Conservation (phyloP, 2,329 filamentous ascomycete species). For the Diaporthe helianthi region DNA sequence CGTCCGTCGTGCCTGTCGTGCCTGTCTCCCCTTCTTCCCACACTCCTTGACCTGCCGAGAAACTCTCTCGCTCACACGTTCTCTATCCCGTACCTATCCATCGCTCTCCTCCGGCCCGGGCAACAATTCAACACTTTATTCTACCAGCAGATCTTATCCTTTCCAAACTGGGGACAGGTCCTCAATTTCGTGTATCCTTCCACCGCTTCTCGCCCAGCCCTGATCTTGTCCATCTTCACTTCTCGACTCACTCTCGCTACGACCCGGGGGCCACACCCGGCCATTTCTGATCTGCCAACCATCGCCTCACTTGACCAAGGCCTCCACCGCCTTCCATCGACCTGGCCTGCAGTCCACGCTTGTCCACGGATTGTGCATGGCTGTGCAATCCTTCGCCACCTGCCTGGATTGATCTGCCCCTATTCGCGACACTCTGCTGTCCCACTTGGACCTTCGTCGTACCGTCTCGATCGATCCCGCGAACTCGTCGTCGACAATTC, state of each 20-base stretch:
- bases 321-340: slow-evolving; percentile 1
- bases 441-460: slow-evolving; percentile 5
- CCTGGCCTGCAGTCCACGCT: not conserved
- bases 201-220: slow-evolving; percentile 11
- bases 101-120: slow-evolving; percentile 17
- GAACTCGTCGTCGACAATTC: slow-evolving; percentile 11
- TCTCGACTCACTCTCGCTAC: not conserved
- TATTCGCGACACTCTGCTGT: slow-evolving; percentile 5
- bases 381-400: slow-evolving; percentile 24
- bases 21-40: slow-evolving; percentile 23
- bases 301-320: not conserved
- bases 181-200: slow-evolving; percentile 29
- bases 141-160: slow-evolving; percentile 34
- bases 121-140: slow-evolving; percentile 26
- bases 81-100: slow-evolving; percentile 14
- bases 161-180: slow-evolving; percentile 35
- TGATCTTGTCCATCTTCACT: slow-evolving; percentile 18
- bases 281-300: slow-evolving; percentile 12
- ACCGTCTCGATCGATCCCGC: not conserved
- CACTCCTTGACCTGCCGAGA: slow-evolving; percentile 22
- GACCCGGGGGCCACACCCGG: not conserved
- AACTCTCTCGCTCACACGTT: slow-evolving; percentile 10
- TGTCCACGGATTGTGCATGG: not conserved
- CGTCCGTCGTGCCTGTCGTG: slow-evolving; percentile 13
- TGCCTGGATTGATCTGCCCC: not conserved